These are phyloP conservation scores for Macrophomina phaseolina DNA, from an alignment of 2,329 filamentous ascomycete species.

Conservation along the genomic window DNA sequence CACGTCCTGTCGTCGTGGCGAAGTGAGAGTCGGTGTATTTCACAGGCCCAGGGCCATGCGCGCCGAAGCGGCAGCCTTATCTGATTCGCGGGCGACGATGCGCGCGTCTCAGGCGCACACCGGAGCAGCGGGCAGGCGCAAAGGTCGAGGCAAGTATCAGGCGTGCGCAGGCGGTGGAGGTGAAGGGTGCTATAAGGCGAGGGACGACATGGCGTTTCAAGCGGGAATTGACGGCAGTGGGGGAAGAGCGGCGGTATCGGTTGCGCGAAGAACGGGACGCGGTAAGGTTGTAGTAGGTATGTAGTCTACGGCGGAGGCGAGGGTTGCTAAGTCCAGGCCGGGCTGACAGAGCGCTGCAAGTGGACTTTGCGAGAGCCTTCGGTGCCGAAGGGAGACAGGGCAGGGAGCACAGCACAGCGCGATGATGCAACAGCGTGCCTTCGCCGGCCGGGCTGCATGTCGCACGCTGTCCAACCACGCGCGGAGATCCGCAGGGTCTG, in stretches of 20 bases:
- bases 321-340: conserved; percentile 3
- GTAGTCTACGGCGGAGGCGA: conserved; percentile 12
- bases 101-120: conserved; percentile 8
- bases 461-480: conserved; percentile 8
- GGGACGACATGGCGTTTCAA: conserved; percentile 18
- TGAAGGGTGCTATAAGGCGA: conserved; percentile 15
- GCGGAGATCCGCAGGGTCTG: conserved; percentile 19
- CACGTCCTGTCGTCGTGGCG: background rate
- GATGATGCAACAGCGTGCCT: conserved; percentile 14
- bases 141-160: conserved; percentile 1
- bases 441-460: background rate
- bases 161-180: conserved; percentile 5
- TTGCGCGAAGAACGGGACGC: background rate
- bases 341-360: conserved; percentile 7
- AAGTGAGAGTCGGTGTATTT: conserved; percentile 13
- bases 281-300: background rate
- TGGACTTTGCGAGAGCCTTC: conserved; percentile 18
- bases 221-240: conserved; percentile 11
- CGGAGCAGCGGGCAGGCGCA: conserved; percentile 2
- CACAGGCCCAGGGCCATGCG: conserved; percentile 18
- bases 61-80: conserved; percentile 7
- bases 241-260: background rate
- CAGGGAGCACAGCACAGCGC: conserved; percentile 9
- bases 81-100: conserved; percentile 8
- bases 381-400: conserved; percentile 11